These are phyloP conservation scores for Naganishia sp. DNA, from an alignment of 1,284 basidiomycete species.

Conservation along the genomic window DNA sequence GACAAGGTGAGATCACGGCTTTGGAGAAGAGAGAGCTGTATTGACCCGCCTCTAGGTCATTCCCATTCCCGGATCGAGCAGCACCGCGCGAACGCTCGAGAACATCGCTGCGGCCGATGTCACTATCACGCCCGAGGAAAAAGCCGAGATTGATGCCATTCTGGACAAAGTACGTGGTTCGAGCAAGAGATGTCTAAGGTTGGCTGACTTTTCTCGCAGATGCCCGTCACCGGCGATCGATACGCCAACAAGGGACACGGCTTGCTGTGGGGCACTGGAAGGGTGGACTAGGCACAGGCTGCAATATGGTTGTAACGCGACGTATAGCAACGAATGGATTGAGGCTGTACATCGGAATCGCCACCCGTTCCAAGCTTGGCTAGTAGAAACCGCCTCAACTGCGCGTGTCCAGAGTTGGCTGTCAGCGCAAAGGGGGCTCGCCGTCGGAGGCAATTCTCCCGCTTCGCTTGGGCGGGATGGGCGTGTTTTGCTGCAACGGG, in stretches of 20 bases:
- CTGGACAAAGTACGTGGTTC: constrained; percentile 33
- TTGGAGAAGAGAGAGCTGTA: background rate
- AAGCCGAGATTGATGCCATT: constrained; percentile 55
- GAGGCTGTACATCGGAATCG: too few species aligned
- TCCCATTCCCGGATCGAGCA: constrained; percentile 62
- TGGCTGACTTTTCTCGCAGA: background rate
- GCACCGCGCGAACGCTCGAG: constrained; percentile 55
- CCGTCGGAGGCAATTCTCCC: too few species aligned
- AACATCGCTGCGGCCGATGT: constrained; percentile 58
- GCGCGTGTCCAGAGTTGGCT: too few species aligned
- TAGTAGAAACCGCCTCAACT: too few species aligned
- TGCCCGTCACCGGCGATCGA: constrained; percentile 25
- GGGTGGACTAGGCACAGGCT: background rate
- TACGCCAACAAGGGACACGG: constrained; percentile 32
- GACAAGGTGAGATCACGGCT: constrained; percentile 47
- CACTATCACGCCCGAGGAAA: constrained; percentile 52
- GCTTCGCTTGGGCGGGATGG: too few species aligned
- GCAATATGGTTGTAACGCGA: background rate
- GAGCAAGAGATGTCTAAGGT: background rate
- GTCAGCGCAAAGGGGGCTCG: too few species aligned
- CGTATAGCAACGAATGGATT: too few species aligned
- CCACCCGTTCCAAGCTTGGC: too few species aligned
- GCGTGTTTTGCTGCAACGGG: too few species aligned
- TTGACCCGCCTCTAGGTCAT: constrained; percentile 51
- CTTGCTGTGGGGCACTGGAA: constrained; percentile 28